Conservation (phyloP, 805 yeast genomes). For the Zygoascus flipseniorum region DNA sequence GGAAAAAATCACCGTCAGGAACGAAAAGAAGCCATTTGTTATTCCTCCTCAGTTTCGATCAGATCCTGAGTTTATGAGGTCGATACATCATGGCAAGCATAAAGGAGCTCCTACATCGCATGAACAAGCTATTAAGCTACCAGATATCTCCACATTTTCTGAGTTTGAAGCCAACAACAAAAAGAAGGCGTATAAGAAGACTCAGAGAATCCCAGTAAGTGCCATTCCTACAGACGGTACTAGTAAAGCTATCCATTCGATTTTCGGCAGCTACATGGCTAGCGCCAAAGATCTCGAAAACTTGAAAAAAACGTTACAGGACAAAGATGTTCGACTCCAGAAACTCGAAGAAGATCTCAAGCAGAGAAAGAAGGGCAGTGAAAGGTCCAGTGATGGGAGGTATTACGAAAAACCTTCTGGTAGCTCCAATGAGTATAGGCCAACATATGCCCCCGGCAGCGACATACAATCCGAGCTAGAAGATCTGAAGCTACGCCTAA, state of each 20-base stretch:
- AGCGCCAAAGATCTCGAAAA: conserved; percentile 1
- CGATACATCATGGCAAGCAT: not conserved
- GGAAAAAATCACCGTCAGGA: not conserved
- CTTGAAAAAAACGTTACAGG: not conserved
- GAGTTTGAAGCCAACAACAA: conserved; percentile 1
- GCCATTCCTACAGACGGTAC: not conserved
- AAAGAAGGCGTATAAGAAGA: not conserved
- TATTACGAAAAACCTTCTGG: too few relatives aligned
- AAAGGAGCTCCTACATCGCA: not conserved
- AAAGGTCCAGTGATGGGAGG: too few relatives aligned
- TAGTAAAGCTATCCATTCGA: conserved; percentile 1
- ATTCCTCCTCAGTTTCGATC: conserved; percentile 1
- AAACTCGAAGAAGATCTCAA: not conserved
- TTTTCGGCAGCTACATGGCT: conserved; percentile 1
- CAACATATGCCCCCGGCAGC: not conserved
- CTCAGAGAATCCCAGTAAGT: not conserved
- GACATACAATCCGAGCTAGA: not conserved
- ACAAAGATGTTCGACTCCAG: not conserved
- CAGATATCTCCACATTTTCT: conserved; percentile 1
- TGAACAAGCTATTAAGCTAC: not conserved
- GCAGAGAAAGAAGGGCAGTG: not conserved
- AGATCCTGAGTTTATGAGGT: conserved; percentile 3
- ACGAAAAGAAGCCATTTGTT: conserved; percentile 1
- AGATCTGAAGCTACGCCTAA: not conserved
- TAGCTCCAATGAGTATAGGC: too few relatives aligned